Conservation (phyloP, 306 rosid species). For the Ormosia semicastrata region DNA sequence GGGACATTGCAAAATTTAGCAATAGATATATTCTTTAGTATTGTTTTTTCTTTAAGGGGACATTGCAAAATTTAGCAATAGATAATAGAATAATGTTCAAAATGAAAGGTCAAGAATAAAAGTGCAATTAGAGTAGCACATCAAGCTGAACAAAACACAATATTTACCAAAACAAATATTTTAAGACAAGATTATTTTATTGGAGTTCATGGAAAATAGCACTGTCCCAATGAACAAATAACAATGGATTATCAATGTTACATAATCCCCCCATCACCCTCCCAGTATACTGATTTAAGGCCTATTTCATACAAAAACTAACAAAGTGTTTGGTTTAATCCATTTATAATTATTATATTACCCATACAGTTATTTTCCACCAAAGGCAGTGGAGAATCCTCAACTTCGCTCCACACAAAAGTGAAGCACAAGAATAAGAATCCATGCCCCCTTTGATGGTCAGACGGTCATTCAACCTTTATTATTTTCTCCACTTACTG, state of each 20-base stretch:
- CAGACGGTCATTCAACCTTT: not conserved
- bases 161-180: not conserved
- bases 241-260: not conserved
- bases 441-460: constrained; percentile 8
- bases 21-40: not conserved
- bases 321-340: not conserved
- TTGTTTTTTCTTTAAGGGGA: not conserved
- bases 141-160: not conserved
- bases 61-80: not conserved
- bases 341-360: constrained; percentile 14
- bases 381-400: constrained; percentile 36
- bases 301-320: not conserved
- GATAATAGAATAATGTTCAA: not conserved
- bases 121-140: not conserved
- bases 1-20: not conserved
- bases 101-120: not conserved
- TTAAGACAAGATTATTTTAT: not conserved
- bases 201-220: not conserved
- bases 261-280: not conserved
- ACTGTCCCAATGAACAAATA: not conserved
- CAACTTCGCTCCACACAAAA: constrained; percentile 17
- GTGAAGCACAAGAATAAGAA: constrained; percentile 30
- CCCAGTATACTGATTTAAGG: not conserved
- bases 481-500: not conserved
- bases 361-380: constrained; percentile 33